These are phyloP conservation scores for Cyclostephanos invisitatus DNA, from an alignment of 108 stramenopile genomes.

Conservation along the genomic window DNA sequence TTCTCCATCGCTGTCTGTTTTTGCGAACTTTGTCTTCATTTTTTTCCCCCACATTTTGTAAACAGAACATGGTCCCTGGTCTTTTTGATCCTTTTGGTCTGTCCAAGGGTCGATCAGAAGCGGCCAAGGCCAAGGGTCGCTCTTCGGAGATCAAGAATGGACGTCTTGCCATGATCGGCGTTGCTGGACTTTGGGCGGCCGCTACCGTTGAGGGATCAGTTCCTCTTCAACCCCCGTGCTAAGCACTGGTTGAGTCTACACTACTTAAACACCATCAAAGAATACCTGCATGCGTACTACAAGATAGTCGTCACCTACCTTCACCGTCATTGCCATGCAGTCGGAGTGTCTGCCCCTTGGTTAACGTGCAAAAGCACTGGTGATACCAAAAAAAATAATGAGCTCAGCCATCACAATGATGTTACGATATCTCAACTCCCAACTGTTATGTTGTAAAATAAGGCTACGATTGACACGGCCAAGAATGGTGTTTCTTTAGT, in stretches of 20 bases:
- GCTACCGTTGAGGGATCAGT: constrained; percentile 67
- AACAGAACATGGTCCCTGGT: constrained; percentile 81
- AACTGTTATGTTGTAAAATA: constrained; percentile 9
- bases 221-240: constrained; percentile 69
- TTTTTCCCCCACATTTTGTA: neutral
- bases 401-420: neutral
- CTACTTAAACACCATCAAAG: neutral
- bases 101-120: constrained; percentile 60
- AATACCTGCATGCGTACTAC: neutral
- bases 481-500: neutral
- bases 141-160: constrained; percentile 81
- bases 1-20: neutral
- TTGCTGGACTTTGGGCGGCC: constrained; percentile 71
- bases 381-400: neutral
- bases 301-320: neutral
- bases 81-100: constrained; percentile 77
- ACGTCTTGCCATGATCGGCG: constrained; percentile 83
- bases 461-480: neutral
- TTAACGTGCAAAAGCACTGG: neutral
- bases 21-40: neutral
- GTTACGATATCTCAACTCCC: no score
- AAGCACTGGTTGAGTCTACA: constrained; percentile 12
- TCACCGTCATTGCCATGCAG: neutral
- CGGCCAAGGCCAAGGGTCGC: constrained; percentile 68
- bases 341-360: neutral